Base-by-base conservation (phyloP, 1,284 basidiomycete species). In the Entoloma clypeatum region DNA sequence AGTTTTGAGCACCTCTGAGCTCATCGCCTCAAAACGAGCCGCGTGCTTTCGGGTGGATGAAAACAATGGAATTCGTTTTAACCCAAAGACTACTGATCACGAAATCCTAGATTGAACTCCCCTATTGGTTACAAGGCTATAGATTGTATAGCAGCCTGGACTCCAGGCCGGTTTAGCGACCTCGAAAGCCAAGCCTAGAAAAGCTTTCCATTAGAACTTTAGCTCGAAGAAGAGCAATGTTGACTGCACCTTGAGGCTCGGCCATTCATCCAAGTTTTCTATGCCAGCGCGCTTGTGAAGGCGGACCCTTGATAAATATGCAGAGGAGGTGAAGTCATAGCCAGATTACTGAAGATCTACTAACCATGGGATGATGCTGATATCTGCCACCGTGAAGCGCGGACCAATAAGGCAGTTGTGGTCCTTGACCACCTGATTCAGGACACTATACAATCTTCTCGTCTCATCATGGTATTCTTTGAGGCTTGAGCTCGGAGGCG, bases 381-480 rank as follows among this genome's bases (percentile, higher is more conserved):
- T 68, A 53, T 84, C 80, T 3, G 81, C 86, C 24, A 90, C 67
- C 29, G 71, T 77, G 62, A 76, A 86, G 0, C 77, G 81, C 21
- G 77, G 64, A 8, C 87, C 87, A 7, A 77, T 84, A 21, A 92
- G 75, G 61, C 72, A 92, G 40, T 84, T 76, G 17, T 79, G 74
- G 37, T 71, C 69, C 22, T 64, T 58, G 2, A 93, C 74, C 14
- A 80, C 77, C 42, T 77, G 75, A 50, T 92, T 80, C 41, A 92
- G 72, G 7, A 92, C 88, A 27, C 74, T 67, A 58, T 85, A 89
- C 4, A 92, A 71, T 21, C 89, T 76, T 58, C 80, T 80, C 2
- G 85, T 85, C 68, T 92, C 90, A 24, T 85, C 75, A 18, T 74
- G 51, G 63, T 89, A 92, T 36, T 86, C 76, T 79, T 63, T 24